A percentile compares a stretch with the other conserved stretches of the same genome.
Evolutionary conservation across 345 rosid species (phyloP).

Genomic region (Bruguiera parviflora): DNA sequence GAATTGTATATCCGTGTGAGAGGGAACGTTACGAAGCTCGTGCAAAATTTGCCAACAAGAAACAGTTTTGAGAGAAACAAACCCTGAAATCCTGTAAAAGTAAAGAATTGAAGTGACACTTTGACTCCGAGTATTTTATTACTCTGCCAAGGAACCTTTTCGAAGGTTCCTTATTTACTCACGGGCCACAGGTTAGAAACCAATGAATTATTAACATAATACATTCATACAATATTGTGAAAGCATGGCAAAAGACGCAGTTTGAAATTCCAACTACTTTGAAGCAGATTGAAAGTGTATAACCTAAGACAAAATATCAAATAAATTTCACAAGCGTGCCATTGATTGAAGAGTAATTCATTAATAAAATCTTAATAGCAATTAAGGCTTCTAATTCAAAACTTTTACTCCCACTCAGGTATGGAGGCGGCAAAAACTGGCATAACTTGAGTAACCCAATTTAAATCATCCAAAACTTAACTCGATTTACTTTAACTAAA

Average conservation of each 20-base stretch:
- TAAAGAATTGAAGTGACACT: slow-evolving; percentile 23
- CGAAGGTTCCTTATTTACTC: slow-evolving; percentile 4
- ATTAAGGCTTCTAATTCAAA: background rate
- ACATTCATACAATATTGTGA: background rate
- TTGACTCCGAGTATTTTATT: slow-evolving; percentile 9
- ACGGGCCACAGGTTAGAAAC: slow-evolving; percentile 15
- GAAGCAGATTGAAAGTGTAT: background rate
- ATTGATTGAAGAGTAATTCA: background rate
- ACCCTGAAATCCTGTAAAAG: slow-evolving; percentile 43
- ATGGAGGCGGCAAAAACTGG: no score
- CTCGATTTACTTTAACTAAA: no score
- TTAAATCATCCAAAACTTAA: no score
- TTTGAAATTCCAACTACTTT: background rate
- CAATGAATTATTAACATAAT: background rate
- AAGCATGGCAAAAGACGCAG: slow-evolving; percentile 26
- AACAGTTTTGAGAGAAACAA: slow-evolving; percentile 7
- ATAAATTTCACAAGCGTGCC: background rate
- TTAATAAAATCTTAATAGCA: background rate
- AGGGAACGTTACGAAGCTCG: slow-evolving; percentile 12
- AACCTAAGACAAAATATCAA: slow-evolving; percentile 2
- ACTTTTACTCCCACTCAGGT: no score
- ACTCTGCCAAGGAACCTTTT: slow-evolving; percentile 1
- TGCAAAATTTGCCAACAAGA: background rate
- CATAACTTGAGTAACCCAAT: no score
- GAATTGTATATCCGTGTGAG: background rate